Evolutionary conservation across 495 filamentous ascomycete species (phyloP), one percentile per base, ranked within the genome.

Genomic region (Lentithecium fluviatile): DNA sequence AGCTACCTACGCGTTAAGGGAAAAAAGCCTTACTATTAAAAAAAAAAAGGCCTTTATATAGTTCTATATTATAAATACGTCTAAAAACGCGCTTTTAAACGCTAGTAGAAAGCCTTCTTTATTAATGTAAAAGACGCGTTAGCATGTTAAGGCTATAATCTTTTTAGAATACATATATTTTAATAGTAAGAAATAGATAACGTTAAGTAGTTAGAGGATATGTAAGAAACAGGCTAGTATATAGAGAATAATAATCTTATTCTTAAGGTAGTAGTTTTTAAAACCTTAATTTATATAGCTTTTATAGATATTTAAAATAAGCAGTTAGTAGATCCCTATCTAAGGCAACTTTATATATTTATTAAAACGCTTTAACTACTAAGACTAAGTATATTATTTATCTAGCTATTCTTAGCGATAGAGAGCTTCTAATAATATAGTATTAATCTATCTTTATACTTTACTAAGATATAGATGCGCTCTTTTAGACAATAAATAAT

Each of bases 271-370:
- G 37, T 52, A 65, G 6, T 37, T 49, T n/a, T 73, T 23, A 45
- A 74, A 73, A 36, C 70, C 37, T 21, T 45, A 23, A 8, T 65
- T 65, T 17, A 50, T 24, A 42, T 73, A 62, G 29, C 50, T 62
- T 7, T 55, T 42, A 52, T 73, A 52, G 48, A 62, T 45, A 60
- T 75, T 65, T 7, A 75, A 23, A 45, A 76, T 71, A 10, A 76
- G 59, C 0, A 77, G 59, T 21, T 70, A 26, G 45, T 68, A 58
- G 51, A 45, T 34, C 19, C 65, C 57, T 17, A 53, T 37, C 20
- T 0, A 29, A 19, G 24, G 8, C 15, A 1, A 6, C 12, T 36
- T 50, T 56, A 54, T 66, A 58, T 68, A 40, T 23, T 56, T 56
- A 43, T 34, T 53, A 24, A 65, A 60, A 52, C 57, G 52, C 53